Evolutionary conservation across 768 basidiomycete species (phyloP), one percentile per base, ranked within the genome.

Genomic region (Boletus rufocinnamomeus): DNA sequence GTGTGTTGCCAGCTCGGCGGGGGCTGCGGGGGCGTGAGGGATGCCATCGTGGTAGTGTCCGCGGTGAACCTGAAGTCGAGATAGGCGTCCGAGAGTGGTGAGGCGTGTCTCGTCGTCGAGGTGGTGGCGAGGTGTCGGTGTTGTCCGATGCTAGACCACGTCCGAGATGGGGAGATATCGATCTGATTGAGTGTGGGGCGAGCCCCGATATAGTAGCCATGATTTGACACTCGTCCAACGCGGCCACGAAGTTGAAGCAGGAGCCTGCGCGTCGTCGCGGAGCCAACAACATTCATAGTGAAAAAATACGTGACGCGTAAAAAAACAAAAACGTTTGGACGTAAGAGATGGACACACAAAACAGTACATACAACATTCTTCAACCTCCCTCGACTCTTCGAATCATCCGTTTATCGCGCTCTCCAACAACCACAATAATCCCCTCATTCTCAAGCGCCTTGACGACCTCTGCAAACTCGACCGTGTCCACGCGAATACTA

Each of bases 391-490:
- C 88, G 32, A 88, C 85, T 62, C 77, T 81, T 56, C 87, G 78
- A 68, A 98, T 93, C 71, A 83, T 87, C 69, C 95, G 82, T 76
- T 80, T 85, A 37, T 97, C 93, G 55, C 91, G 81, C 69, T 95
- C 93, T 1, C 95, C 95, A 8, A 91, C 80, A 6, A 96, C 87
- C 70, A 89, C 94, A 52, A 98, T 76, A 28, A 87, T 51, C 0
- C 95, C 95, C 73, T 98, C 95, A 51, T 87, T 88, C 80, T 94
- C 90, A 63, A 95, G 73, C 25, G 76, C 81, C 67, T 82, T 85
- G 63, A 94, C 77, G 25, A 92, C 89, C 75, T 91, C 89, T 38
- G 80, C 70, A 72, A 99, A 95, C 74, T 98, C 96, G 1, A 80
- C 76, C 37, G 81, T 63, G 63, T 94, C 93, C 56, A 98, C 81